Evolutionary conservation across 1,284 basidiomycete genomes (phyloP).

Genomic region (Irpex sp.): DNA sequence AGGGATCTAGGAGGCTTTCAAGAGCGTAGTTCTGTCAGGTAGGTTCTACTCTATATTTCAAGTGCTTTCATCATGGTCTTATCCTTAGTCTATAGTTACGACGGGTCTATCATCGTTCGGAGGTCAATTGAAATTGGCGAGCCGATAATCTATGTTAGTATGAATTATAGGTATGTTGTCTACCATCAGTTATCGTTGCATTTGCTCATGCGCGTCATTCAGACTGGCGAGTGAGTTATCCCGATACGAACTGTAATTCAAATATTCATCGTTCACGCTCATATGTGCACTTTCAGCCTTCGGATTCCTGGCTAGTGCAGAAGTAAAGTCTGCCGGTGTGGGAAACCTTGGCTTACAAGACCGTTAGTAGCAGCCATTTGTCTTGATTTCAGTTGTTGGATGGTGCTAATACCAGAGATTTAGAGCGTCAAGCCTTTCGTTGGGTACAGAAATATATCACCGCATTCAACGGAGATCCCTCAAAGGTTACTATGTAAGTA

Average conservation of each 20-base stretch:
- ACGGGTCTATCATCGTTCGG: constrained; percentile 28
- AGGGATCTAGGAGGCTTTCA: not conserved
- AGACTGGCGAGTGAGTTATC: not conserved
- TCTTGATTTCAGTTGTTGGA: not conserved
- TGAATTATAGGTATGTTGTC: constrained; percentile 29
- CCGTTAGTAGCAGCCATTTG: constrained; percentile 33
- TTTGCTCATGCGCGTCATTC: not conserved
- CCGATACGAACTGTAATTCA: not conserved
- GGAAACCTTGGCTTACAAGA: constrained; percentile 54
- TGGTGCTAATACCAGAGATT: not conserved
- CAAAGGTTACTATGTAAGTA: constrained; percentile 49
- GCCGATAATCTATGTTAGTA: constrained; percentile 30
- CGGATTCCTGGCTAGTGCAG: constrained; percentile 46
- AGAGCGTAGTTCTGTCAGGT: not conserved
- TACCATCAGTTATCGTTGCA: not conserved
- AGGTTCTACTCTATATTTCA: not conserved
- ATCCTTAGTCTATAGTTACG: constrained; percentile 18
- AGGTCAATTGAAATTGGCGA: constrained; percentile 33
- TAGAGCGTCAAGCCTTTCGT: constrained; percentile 23
- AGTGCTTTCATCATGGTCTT: not conserved
- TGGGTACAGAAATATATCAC: constrained; percentile 57
- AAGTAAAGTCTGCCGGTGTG: constrained; percentile 46
- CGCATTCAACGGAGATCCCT: constrained; percentile 61
- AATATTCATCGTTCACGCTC: not conserved
- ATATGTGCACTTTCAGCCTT: constrained; percentile 22